These are phyloP conservation scores for Francoa sonchifolia DNA, from an alignment of 441 rosid genomes.

Conservation along the genomic window DNA sequence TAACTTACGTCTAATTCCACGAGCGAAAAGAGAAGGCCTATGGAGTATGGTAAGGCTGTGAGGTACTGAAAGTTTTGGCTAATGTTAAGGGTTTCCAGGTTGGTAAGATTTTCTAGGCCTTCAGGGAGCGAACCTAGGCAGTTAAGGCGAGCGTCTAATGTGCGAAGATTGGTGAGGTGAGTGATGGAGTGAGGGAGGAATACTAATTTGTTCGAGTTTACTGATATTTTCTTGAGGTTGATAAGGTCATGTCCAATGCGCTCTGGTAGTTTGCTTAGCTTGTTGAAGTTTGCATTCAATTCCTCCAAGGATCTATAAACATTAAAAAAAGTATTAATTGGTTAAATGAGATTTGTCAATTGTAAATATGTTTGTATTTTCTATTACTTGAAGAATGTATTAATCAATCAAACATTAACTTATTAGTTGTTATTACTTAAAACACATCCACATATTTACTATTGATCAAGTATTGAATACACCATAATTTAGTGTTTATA, in stretches of 20 bases:
- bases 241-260: constrained; percentile 51
- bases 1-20: constrained; percentile 70
- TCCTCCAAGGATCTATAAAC: constrained; percentile 52
- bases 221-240: constrained; percentile 47
- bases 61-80: constrained; percentile 82
- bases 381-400: too few relatives aligned
- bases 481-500: too few relatives aligned
- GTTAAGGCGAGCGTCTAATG: constrained; percentile 68
- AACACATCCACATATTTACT: too few relatives aligned
- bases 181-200: constrained; percentile 55
- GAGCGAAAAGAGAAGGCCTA: constrained; percentile 64
- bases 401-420: too few relatives aligned
- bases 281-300: constrained; percentile 78
- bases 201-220: constrained; percentile 63
- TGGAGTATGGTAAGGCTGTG: constrained; percentile 42
- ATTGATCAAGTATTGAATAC: too few relatives aligned
- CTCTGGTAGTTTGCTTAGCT: constrained; percentile 56
- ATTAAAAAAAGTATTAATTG: not conserved
- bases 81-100: constrained; percentile 54
- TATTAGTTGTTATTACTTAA: too few relatives aligned
- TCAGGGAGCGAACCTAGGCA: constrained; percentile 58
- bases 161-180: constrained; percentile 43
- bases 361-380: too few relatives aligned
- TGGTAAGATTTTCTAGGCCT: constrained; percentile 61
- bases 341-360: too few relatives aligned